phyloP scores from a whole-genome alignment of 257 asterid genomes.

The Coffea eugenioides region DNA sequence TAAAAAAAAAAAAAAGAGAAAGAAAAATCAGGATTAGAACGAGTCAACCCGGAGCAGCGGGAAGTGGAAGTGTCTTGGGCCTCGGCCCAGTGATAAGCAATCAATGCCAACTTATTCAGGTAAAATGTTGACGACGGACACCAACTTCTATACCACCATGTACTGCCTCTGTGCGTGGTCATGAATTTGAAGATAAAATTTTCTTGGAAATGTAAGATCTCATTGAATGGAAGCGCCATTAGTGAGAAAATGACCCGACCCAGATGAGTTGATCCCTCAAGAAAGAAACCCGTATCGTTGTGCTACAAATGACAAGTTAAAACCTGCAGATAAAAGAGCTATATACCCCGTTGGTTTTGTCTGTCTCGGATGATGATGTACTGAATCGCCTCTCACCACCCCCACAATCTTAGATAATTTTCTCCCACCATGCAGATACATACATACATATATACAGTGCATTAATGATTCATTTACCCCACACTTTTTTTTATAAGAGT shows the following conservation, averaged over 20 bases:
- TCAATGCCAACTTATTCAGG: constrained; percentile 19
- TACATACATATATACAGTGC: not conserved
- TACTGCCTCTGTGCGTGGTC: constrained; percentile 4
- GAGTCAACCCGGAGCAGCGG: not conserved
- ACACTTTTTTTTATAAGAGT: not conserved
- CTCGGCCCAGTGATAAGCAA: constrained; percentile 27
- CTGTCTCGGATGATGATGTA: constrained; percentile 1
- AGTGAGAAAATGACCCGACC: constrained; percentile 28
- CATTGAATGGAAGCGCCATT: constrained; percentile 31
- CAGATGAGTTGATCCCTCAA: not conserved
- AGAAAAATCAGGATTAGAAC: not conserved
- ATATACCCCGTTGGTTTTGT: constrained; percentile 15
- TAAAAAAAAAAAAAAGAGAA: no score
- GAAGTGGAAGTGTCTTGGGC: constrained; percentile 17
- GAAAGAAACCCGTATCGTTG: not conserved
- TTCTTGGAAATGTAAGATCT: constrained; percentile 51
- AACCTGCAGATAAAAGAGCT: no score
- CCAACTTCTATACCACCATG: constrained; percentile 14
- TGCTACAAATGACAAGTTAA: constrained; percentile 27
- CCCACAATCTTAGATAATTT: not conserved
- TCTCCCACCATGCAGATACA: not conserved
- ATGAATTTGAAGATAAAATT: constrained; percentile 21
- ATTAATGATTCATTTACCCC: not conserved
- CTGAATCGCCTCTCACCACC: not conserved
- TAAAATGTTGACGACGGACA: not conserved